Evolutionary conservation across 495 filamentous ascomycete genomes (phyloP), one percentile per base, ranked within the genome.

Genomic region (Podospora didyma): DNA sequence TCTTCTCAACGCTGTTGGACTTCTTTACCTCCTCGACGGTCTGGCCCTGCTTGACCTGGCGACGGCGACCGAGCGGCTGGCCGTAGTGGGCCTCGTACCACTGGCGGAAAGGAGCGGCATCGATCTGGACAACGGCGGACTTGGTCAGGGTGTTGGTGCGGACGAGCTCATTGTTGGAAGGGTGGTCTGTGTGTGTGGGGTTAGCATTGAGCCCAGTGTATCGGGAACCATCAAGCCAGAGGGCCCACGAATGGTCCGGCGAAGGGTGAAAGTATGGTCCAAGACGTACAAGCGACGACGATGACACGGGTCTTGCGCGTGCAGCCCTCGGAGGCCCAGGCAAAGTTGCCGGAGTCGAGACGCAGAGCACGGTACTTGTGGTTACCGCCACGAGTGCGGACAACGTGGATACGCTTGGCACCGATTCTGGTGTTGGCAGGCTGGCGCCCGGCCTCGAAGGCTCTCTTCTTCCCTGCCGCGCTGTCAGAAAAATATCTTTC

Each of bases 71-170:
- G 56, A 98, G 75, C 62, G 79, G 63, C 75, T 88, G 82, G 70
- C 94, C 94, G 81, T 98, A 98, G 87, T 98, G 95, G 58, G 94
- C 90, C 85, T 98, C 94, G 76, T 96, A 98, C 94, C 94, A 98
- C 82, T 97, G 95, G 72, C 94, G 82, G 89, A 98, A 98, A 62
- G 94, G 94, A 50, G 92, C 90, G 61, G 95, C 95, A 77, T 98
- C 94, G 79, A 98, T 82, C 82, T 97, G 95, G 74, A 98, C 91
- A 66, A 98, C 89, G 79, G 94, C 92, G 65, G 92, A 89, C 82
- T 91, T 95, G 82, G 94, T 98, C 74, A 99, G 83, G 81, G 94
- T 97, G 85, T 99, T 99, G 76, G 94, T 99, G 71, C 94, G 95
- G 82, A 99, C 90, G 68, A 99, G 84, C 79, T 99, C 94, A 88